Percentiles rank a stretch among this genome's conserved stretches.
Evolutionary conservation across 345 rosid species (phyloP).

Genomic region (Aurinia saxatilis): DNA sequence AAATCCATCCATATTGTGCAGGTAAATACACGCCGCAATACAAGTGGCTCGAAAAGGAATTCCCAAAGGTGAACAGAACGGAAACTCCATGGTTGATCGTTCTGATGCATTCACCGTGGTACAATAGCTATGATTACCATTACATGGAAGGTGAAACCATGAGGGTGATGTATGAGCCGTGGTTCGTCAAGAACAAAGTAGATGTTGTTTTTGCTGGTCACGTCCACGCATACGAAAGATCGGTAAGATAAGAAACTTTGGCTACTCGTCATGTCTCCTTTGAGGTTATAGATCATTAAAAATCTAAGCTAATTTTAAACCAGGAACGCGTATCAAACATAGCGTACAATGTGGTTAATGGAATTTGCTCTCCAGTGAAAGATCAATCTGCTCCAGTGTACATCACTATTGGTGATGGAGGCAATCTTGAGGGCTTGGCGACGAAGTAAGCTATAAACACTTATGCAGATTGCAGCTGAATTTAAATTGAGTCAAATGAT

Average conservation of each 20-base stretch:
- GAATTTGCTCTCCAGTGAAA: slow-evolving; percentile 44
- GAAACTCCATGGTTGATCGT: slow-evolving; percentile 96
- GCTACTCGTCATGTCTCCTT: too few relatives aligned
- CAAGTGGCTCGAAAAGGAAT: slow-evolving; percentile 60
- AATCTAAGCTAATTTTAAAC: not conserved
- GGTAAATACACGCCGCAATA: slow-evolving; percentile 86
- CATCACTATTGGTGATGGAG: slow-evolving; percentile 86
- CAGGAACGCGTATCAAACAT: slow-evolving; percentile 84
- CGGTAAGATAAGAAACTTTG: slow-evolving; percentile 44
- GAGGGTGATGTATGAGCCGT: slow-evolving; percentile 84
- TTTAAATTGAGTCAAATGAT: not conserved
- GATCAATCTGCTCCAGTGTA: slow-evolving; percentile 76
- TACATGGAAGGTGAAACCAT: slow-evolving; percentile 95
- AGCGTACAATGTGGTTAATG: slow-evolving; percentile 62
- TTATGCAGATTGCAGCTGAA: not conserved
- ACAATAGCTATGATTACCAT: slow-evolving; percentile 89
- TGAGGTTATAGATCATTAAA: too few relatives aligned
- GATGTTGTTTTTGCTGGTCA: slow-evolving; percentile 90
- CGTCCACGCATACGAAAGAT: slow-evolving; percentile 91
- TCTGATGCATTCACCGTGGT: slow-evolving; percentile 77
- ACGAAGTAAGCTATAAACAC: slow-evolving; percentile 41
- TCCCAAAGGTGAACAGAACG: slow-evolving; percentile 68
- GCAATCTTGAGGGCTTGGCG: slow-evolving; percentile 78
- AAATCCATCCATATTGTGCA: slow-evolving; percentile 5
- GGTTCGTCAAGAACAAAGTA: slow-evolving; percentile 73